Percentiles rank a stretch among this genome's conserved stretches.
Conservation (phyloP, 2,329 filamentous ascomycete species). For the Scorias spongiosa region DNA sequence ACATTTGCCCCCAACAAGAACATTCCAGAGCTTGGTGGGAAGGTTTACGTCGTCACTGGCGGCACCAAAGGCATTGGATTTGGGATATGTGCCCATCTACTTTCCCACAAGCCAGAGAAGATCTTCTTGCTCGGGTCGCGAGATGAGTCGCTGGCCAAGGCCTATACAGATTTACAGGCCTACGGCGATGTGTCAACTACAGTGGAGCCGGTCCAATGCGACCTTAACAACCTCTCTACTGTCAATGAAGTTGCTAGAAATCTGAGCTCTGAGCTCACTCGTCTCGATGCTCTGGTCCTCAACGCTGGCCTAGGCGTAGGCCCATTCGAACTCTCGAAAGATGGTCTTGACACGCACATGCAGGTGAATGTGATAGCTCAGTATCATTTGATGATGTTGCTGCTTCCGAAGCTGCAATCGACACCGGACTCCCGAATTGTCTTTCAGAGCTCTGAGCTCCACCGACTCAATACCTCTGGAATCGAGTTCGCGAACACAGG, state of each 20-base stretch:
- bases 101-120: slow-evolving; percentile 33
- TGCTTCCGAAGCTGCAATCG: slow-evolving; percentile 30
- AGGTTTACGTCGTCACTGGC: slow-evolving; percentile 17
- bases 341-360: slow-evolving; percentile 37
- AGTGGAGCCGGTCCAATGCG: slow-evolving; percentile 31
- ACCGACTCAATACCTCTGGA: slow-evolving; percentile 24
- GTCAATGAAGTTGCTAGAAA: slow-evolving; percentile 30
- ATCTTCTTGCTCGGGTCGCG: slow-evolving; percentile 37
- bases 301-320: slow-evolving; percentile 38
- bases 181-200: slow-evolving; percentile 29
- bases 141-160: slow-evolving; percentile 32
- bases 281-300: slow-evolving; percentile 32
- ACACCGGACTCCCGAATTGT: slow-evolving; percentile 33
- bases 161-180: slow-evolving; percentile 26
- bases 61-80: slow-evolving; percentile 22
- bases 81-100: slow-evolving; percentile 37
- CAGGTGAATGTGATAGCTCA: slow-evolving; percentile 37
- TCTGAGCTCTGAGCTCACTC: slow-evolving; percentile 26
- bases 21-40: slow-evolving; percentile 18
- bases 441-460: slow-evolving; percentile 35
- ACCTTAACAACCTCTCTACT: slow-evolving; percentile 31
- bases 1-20: slow-evolving; percentile 16
- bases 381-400: slow-evolving; percentile 31
- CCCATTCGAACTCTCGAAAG: slow-evolving; percentile 32
- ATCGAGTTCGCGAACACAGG: slow-evolving; percentile 28